Conservation (phyloP, 345 rosid genomes). For the Populus nigra region DNA sequence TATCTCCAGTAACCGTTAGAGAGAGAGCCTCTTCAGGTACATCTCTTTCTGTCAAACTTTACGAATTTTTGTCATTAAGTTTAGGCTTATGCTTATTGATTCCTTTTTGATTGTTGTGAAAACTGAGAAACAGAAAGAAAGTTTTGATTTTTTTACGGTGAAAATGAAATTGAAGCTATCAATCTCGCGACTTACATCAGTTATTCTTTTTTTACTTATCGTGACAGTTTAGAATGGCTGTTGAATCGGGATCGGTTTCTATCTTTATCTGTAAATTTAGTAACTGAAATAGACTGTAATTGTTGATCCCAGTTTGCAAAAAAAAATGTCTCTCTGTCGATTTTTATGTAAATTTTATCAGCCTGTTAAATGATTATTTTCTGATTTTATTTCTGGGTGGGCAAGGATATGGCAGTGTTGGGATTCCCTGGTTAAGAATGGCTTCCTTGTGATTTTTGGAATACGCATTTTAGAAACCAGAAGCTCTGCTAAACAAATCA, state of each 20-base stretch:
- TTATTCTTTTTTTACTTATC: neutral
- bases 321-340: neutral
- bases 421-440: no score
- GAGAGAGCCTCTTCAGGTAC: constrained; percentile 14
- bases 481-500: no score
- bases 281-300: neutral
- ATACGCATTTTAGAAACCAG: no score
- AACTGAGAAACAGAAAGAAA: neutral
- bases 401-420: no score
- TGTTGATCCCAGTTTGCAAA: neutral
- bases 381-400: neutral
- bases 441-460: no score
- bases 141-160: neutral
- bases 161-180: neutral
- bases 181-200: neutral
- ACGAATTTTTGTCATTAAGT: neutral
- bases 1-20: constrained; percentile 14
- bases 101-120: constrained; percentile 1
- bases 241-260: neutral
- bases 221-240: neutral
- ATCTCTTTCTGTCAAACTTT: constrained; percentile 7
- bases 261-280: neutral
- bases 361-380: neutral
- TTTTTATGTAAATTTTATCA: neutral
- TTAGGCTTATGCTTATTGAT: neutral